Evolutionary conservation across 2,329 filamentous ascomycete species (phyloP), one percentile per base, ranked within the genome.

Genomic region (Juglanconis juglandina): DNA sequence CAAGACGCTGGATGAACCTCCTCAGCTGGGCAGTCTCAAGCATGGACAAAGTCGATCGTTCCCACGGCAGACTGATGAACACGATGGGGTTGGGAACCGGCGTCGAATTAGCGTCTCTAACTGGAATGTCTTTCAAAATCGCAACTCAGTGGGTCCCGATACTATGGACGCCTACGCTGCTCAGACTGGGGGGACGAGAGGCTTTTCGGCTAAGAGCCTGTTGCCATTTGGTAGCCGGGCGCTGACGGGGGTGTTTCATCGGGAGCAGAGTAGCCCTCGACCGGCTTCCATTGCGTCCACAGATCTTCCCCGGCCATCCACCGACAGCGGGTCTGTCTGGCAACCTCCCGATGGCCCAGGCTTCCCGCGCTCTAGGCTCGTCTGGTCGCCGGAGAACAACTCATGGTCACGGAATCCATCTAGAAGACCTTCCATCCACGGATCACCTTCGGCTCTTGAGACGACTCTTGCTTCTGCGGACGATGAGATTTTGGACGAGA

Each of bases 401-500:
- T 73, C 76, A 10, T 85, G 83, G 81, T 85, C 83, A 1, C 80
- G 90, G 44, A 89, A 86, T 67, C 87, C 89, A 7, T 96, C 92
- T 39, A 85, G 93, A 53, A 84, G 93, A 41, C 90, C 91, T 13
- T 96, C 92, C 1, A 79, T 92, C 7, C 91, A 95, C 62, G 90
- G 90, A 11, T 91, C 89, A 1, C 87, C 89, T 1, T 87, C 82
- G 9, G 83, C 72, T 17, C 71, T 87, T 17, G 81, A 85, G 62
- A 87, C 85, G 3, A 86, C 82, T 1, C 73, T 88, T 17, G 84
- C 84, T 10, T 86, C 84, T 11, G 85, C 84, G 0, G 85, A 88
- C 35, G 86, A 88, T 66, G 85, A 86, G 64, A 87, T 87, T 41
- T 72, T 88, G 30, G 81, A 85, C 58, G 80, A 84, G n/a, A 74